These are phyloP conservation scores for Chaetoscypha palmicola DNA, from an alignment of 2,329 filamentous ascomycete species.

Conservation along the genomic window DNA sequence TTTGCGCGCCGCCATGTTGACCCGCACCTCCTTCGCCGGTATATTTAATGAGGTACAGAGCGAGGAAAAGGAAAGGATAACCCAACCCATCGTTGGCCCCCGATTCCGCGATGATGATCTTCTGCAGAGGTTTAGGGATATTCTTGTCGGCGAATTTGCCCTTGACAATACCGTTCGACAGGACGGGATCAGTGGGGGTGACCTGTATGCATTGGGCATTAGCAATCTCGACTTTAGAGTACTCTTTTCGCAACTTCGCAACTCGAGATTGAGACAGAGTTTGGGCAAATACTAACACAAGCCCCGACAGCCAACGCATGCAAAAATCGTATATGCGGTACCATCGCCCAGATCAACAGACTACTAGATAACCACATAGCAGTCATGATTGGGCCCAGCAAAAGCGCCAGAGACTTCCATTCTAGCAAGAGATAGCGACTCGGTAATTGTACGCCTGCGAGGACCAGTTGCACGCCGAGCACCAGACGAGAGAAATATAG, in stretches of 20 bases:
- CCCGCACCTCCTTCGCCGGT: constrained; percentile 49
- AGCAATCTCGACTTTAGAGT: no score
- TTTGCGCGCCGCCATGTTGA: constrained; percentile 49
- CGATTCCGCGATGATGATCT: constrained; percentile 72
- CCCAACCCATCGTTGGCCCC: constrained; percentile 77
- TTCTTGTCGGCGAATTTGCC: constrained; percentile 90
- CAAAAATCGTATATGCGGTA: constrained; percentile 64
- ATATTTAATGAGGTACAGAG: constrained; percentile 77
- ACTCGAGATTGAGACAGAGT: no score
- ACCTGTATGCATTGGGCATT: no score
- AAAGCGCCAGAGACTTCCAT: constrained; percentile 67
- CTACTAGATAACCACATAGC: constrained; percentile 83
- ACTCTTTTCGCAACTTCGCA: no score
- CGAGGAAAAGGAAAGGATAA: constrained; percentile 82
- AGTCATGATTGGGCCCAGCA: constrained; percentile 79
- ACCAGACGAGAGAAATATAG: constrained; percentile 82
- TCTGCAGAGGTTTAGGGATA: constrained; percentile 72
- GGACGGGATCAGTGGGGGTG: constrained; percentile 84
- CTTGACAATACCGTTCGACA: constrained; percentile 87
- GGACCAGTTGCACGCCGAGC: constrained; percentile 80
- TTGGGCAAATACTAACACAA: no score
- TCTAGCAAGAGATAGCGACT: constrained; percentile 71
- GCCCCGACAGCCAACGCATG: constrained; percentile 75
- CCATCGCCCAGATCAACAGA: constrained; percentile 68
- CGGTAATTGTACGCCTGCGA: constrained; percentile 82